These are phyloP conservation scores for Lepidium didymum DNA, from an alignment of 345 rosid genomes.

Conservation along the genomic window DNA sequence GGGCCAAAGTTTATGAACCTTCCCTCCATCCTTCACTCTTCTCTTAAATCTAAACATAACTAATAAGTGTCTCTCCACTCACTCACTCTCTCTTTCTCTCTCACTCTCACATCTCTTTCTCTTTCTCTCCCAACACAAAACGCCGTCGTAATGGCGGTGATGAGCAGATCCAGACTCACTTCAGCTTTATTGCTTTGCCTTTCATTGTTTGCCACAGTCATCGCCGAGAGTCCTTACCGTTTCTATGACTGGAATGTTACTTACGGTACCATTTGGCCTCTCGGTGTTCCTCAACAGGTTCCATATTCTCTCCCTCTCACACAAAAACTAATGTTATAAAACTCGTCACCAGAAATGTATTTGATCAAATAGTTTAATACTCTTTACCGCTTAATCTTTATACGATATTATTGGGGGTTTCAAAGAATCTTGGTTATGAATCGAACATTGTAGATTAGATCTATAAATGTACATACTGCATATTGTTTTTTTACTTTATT, in stretches of 20 bases:
- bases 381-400: too few species aligned
- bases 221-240: constrained; percentile 61
- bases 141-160: not conserved
- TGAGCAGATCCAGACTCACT: constrained; percentile 19
- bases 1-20: not conserved
- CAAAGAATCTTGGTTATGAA: too few species aligned
- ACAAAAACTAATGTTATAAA: too few species aligned
- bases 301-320: not conserved
- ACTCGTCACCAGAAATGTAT: too few species aligned
- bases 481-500: not conserved
- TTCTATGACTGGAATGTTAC: constrained; percentile 77
- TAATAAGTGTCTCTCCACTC: not conserved
- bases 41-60: constrained; percentile 15
- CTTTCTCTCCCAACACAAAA: not conserved
- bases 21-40: not conserved
- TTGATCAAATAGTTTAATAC: too few species aligned
- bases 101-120: not conserved
- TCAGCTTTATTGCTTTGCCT: constrained; percentile 7
- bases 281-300: constrained; percentile 75
- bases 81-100: not conserved
- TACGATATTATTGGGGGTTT: too few species aligned
- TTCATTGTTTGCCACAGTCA: constrained; percentile 20
- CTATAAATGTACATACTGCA: not conserved
- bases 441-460: not conserved
- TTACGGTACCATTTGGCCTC: constrained; percentile 72